Evolutionary conservation across 495 filamentous ascomycete species (phyloP).

Genomic region (Trichoderma erinaceum): DNA sequence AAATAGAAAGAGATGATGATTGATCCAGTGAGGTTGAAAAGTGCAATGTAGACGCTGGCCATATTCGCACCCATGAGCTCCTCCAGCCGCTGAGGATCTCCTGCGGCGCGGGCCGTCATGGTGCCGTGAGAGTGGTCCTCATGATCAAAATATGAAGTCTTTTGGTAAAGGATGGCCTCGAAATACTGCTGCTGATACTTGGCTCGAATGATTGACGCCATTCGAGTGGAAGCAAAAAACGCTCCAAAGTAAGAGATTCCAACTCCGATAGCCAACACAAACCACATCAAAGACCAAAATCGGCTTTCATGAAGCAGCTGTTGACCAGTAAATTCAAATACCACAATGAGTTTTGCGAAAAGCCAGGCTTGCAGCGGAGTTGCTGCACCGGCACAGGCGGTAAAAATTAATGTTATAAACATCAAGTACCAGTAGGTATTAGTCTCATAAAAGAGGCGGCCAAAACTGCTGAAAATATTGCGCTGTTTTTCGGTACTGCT

Average conservation of each 20-base stretch:
- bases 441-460: constrained; percentile 39
- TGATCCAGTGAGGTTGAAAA: constrained; percentile 44
- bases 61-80: constrained; percentile 58
- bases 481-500: constrained; percentile 28
- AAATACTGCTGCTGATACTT: constrained; percentile 56
- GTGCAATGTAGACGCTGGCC: constrained; percentile 44
- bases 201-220: constrained; percentile 38
- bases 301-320: constrained; percentile 26
- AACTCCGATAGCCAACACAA: constrained; percentile 35
- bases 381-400: constrained; percentile 34
- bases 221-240: constrained; percentile 26
- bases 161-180: constrained; percentile 48
- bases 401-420: constrained; percentile 29
- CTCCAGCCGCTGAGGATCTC: constrained; percentile 55
- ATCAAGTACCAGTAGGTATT: constrained; percentile 32
- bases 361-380: constrained; percentile 40
- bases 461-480: constrained; percentile 41
- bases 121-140: constrained; percentile 58
- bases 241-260: constrained; percentile 37
- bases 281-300: constrained; percentile 48
- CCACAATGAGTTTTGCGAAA: constrained; percentile 37
- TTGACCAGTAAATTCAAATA: constrained; percentile 29
- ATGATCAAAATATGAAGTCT: constrained; percentile 58
- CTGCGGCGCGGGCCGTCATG: constrained; percentile 51
- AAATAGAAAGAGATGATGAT: constrained; percentile 47